These are phyloP conservation scores for Fusarium pilosicola DNA, from an alignment of 2,329 filamentous ascomycete species.

Conservation along the genomic window DNA sequence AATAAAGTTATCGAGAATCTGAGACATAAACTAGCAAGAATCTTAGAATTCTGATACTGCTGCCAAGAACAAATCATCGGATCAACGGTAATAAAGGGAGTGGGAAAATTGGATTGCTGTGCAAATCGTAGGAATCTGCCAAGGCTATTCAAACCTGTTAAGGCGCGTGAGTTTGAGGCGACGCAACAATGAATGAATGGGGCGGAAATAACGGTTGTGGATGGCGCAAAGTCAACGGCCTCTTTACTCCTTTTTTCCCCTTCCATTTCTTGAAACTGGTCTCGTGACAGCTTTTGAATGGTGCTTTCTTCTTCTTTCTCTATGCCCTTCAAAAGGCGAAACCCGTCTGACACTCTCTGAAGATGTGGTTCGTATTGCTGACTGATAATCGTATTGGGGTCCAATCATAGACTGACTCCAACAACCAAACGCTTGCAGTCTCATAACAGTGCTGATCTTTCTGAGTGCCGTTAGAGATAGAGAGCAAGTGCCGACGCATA, in stretches of 20 bases:
- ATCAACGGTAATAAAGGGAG: not conserved
- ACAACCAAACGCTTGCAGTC: not conserved
- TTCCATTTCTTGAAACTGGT: not conserved
- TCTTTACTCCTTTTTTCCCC: not conserved
- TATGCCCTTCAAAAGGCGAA: not conserved
- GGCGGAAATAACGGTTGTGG: conserved; percentile 8
- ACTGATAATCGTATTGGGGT: not conserved
- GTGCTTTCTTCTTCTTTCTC: not conserved
- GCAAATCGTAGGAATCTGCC: conserved; percentile 7
- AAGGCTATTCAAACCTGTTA: conserved; percentile 10
- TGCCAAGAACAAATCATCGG: conserved; percentile 12
- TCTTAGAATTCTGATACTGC: conserved; percentile 2
- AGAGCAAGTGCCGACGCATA: not conserved
- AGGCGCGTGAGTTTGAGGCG: conserved; percentile 25
- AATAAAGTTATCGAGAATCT: not conserved
- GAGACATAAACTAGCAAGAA: not conserved
- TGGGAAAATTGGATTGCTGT: conserved; percentile 9
- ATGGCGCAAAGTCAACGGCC: conserved; percentile 8
- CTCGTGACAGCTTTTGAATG: not conserved
- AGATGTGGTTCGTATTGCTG: not conserved
- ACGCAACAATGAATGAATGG: not conserved
- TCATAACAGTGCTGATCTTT: not conserved
- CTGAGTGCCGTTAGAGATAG: not conserved
- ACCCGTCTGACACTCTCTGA: not conserved
- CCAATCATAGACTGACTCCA: not conserved